Conservation (phyloP, 192 early-diverging fungal genomes). For the Coemansia sp. region DNA sequence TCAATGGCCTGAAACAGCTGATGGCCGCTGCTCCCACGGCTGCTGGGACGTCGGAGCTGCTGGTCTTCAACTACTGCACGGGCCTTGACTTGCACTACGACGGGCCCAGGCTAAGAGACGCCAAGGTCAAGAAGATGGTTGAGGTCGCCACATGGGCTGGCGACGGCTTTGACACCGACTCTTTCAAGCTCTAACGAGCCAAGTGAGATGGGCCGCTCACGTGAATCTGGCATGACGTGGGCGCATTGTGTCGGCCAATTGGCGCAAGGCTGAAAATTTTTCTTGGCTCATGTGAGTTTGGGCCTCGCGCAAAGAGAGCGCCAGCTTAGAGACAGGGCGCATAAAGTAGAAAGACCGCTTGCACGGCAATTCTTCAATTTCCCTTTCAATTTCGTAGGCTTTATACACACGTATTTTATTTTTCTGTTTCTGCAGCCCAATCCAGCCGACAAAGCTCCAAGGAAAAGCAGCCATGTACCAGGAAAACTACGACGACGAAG, state of each 20-base stretch:
- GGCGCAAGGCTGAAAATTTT: not conserved
- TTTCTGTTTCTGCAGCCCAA: not conserved
- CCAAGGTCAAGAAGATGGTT: conserved; percentile 32
- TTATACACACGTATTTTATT: not conserved
- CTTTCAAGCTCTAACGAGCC: conserved; percentile 31
- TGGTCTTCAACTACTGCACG: conserved; percentile 48
- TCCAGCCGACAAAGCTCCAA: not conserved
- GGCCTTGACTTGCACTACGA: conserved; percentile 45
- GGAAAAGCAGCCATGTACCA: conserved; percentile 35
- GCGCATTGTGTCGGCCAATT: not conserved
- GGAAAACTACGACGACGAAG: conserved; percentile 42
- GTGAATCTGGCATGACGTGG: too few species aligned
- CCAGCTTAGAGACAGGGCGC: too few species aligned
- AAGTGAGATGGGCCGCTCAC: too few species aligned
- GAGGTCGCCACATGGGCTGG: conserved; percentile 46
- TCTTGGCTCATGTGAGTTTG: too few species aligned
- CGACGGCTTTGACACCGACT: conserved; percentile 30
- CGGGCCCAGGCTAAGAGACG: conserved; percentile 18
- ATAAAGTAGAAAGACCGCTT: not conserved
- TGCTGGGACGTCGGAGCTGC: conserved; percentile 33
- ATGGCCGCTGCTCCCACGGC: conserved; percentile 27
- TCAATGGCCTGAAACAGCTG: conserved; percentile 19
- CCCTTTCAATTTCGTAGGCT: not conserved
- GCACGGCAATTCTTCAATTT: not conserved
- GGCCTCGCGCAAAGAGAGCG: too few species aligned